Base-by-base conservation (phyloP, 148 eudicot genomes). In the Linanthus parryae region DNA sequence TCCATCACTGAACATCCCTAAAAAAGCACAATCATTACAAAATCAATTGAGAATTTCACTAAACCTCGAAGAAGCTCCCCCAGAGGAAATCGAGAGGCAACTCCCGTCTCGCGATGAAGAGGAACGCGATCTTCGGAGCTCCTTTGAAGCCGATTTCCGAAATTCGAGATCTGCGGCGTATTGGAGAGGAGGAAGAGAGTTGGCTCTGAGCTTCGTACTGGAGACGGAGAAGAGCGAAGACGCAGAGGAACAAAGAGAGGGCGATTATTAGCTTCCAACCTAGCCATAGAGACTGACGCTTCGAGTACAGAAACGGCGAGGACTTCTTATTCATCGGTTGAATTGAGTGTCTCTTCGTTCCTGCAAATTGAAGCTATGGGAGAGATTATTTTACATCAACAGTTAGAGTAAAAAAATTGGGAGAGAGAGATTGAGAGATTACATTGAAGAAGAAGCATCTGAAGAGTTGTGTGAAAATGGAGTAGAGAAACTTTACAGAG, bases 31-130 rank as follows among this genome's bases (percentile, higher is more conserved):
- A 13, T 13, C 14, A 1, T 8, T 13, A 1, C 8, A 15, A 39
- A 39, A 39, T 4, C 14, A 39, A 0, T 0, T 13, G 17, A 39
- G 27, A n/a, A 38, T 2, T 7, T 9, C 18, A 28, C 18, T n/a
- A 34, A 14, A 86, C 98, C 98, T 91, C 74, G 69, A 83, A 84
- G 66, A 92, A 92, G 69, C 60, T 55, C 43, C 72, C 85, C 98
- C 96, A 92, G 46, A 92, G 68, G 48, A 92, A 87, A 63, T 92
- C 98, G 31, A 92, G 90, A 24, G 98, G 96, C 17, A 92, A 74
- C 30, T 77, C 44, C 1, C 66, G 74, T 15, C 94, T 80, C 5
- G 73, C 70, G 23, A 92, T 87, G 57, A 79, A 92, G 43, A 92
- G 23, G 27, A 92, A 92, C 11, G 98, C 98, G 29, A 92, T 59